Conservation (phyloP, 805 yeast genomes). For the Candida sphagnicola region DNA sequence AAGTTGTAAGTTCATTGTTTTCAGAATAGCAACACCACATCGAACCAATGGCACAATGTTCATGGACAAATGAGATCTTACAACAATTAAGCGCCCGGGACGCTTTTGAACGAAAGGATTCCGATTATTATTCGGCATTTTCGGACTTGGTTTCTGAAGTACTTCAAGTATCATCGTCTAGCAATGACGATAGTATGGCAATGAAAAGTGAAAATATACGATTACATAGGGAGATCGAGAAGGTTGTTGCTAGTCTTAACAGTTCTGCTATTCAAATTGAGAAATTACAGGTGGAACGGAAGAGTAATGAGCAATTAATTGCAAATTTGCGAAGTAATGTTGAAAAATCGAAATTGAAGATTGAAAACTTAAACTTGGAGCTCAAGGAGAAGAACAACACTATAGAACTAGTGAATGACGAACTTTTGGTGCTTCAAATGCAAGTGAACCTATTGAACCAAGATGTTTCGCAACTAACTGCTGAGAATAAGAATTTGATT, state of each 20-base stretch:
- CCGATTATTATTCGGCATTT: conserved; percentile 30
- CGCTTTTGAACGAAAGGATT: conserved; percentile 27
- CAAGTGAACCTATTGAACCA: conserved; percentile 46
- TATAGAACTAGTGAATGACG: conserved; percentile 62
- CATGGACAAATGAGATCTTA: conserved; percentile 22
- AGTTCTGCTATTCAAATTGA: conserved; percentile 23
- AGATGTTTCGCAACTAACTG: conserved; percentile 33
- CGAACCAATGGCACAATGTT: conserved; percentile 3
- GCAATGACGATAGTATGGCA: background rate
- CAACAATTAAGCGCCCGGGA: conserved; percentile 26
- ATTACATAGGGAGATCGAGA: conserved; percentile 17
- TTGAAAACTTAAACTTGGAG: conserved; percentile 23
- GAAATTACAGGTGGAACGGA: conserved; percentile 13
- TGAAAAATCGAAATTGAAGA: conserved; percentile 13
- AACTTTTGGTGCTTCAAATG: conserved; percentile 55
- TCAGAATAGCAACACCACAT: too few relatives aligned
- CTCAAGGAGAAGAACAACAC: conserved; percentile 49
- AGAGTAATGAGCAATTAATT: conserved; percentile 8
- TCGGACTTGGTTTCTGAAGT: conserved; percentile 20
- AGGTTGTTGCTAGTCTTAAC: conserved; percentile 21
- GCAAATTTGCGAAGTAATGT: conserved; percentile 14
- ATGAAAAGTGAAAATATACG: conserved; percentile 15
- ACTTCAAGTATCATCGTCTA: conserved; percentile 1
- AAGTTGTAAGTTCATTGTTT: too few relatives aligned
- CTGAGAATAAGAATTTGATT: conserved; percentile 50